These are phyloP conservation scores for Triticum urartu DNA, from an alignment of 176 grass and related monocot genomes.

Conservation along the genomic window DNA sequence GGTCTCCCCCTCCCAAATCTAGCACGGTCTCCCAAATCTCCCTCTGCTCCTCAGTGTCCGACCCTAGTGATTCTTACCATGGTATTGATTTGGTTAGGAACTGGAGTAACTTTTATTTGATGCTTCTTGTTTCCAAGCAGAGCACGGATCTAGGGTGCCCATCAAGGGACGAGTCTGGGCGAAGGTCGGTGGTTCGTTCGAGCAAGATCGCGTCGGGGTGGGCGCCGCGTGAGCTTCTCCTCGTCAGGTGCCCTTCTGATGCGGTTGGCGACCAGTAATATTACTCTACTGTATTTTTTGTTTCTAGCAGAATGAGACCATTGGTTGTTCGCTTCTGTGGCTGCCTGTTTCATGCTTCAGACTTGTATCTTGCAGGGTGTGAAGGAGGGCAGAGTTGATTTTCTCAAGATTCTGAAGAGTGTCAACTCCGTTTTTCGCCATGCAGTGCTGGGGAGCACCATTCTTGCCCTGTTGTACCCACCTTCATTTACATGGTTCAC, in stretches of 20 bases:
- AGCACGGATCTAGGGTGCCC: constrained; percentile 13
- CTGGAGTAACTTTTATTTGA: no score
- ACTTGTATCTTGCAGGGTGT: constrained; percentile 39
- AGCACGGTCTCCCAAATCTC: no score
- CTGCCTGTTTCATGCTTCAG: background rate
- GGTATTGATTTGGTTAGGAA: no score
- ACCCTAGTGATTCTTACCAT: no score
- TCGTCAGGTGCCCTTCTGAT: constrained; percentile 42
- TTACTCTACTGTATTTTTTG: background rate
- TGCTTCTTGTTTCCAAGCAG: constrained; percentile 34
- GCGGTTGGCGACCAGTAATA: background rate
- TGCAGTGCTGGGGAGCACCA: constrained; percentile 79
- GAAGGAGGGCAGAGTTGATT: constrained; percentile 38
- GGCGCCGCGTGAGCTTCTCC: constrained; percentile 6
- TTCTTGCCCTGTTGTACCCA: constrained; percentile 83
- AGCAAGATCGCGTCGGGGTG: constrained; percentile 10
- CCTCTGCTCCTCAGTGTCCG: no score
- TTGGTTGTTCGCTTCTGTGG: constrained; percentile 10
- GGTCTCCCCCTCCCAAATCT: no score
- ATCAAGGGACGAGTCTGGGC: constrained; percentile 20
- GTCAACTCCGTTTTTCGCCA: constrained; percentile 82
- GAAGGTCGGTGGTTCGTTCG: constrained; percentile 42
- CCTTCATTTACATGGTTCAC: constrained; percentile 98
- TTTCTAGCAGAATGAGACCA: background rate
- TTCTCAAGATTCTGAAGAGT: constrained; percentile 61